Evolutionary conservation across 2,329 filamentous ascomycete genomes (phyloP).

Genomic region (Ophiostoma piceae): DNA sequence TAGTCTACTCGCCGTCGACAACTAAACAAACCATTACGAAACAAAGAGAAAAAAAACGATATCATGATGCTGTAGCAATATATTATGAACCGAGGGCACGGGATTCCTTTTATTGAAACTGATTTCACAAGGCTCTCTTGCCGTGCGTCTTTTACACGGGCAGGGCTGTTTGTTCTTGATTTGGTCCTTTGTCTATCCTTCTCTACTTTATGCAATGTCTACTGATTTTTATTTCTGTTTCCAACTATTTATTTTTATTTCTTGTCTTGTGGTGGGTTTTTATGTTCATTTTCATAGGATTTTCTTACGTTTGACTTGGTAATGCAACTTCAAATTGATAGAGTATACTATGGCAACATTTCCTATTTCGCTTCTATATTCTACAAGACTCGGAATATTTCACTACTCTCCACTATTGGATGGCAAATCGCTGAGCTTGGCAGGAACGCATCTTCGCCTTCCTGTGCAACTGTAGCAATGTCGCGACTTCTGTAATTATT

Average conservation of each 20-base stretch:
- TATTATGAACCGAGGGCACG: conserved; percentile 1
- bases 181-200: not conserved
- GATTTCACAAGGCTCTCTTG: not conserved
- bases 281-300: too few species aligned
- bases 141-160: not conserved
- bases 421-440: not conserved
- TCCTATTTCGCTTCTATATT: not conserved
- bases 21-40: conserved; percentile 24
- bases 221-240: too few species aligned
- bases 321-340: not conserved
- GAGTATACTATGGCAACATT: not conserved
- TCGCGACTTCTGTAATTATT: not conserved
- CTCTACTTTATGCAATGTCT: not conserved
- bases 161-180: not conserved
- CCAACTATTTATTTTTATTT: too few species aligned
- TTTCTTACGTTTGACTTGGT: too few species aligned
- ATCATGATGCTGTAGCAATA: conserved; percentile 13
- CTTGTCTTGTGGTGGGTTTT: too few species aligned
- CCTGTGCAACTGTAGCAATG: not conserved
- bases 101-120: not conserved
- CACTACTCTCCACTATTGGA: too few species aligned
- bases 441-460: not conserved
- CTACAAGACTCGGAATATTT: too few species aligned
- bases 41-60: not conserved
- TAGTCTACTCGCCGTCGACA: conserved; percentile 36